These are phyloP conservation scores for Candida awuae DNA, from an alignment of 805 yeast species.

Conservation along the genomic window DNA sequence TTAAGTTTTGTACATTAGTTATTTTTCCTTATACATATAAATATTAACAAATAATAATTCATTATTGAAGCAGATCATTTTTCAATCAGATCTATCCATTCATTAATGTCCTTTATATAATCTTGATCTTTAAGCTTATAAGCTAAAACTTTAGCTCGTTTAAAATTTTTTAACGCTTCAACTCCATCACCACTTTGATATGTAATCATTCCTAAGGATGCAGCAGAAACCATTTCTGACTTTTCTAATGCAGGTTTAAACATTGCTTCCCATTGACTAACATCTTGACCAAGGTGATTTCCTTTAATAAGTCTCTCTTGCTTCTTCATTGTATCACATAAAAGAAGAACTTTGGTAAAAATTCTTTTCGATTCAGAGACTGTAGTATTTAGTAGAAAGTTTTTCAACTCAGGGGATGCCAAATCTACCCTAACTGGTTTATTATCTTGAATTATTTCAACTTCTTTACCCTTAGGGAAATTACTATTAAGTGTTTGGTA, in stretches of 20 bases:
- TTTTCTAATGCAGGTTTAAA: constrained; percentile 16
- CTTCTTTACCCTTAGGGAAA: constrained; percentile 9
- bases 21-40: neutral
- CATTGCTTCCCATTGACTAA: constrained; percentile 11
- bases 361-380: constrained; percentile 13
- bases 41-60: no score
- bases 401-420: constrained; percentile 12
- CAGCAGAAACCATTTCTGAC: constrained; percentile 19
- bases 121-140: constrained; percentile 11
- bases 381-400: constrained; percentile 14
- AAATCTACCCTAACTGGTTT: constrained; percentile 10
- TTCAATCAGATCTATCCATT: constrained; percentile 11
- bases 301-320: constrained; percentile 8
- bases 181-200: constrained; percentile 7
- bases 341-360: constrained; percentile 10
- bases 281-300: constrained; percentile 7
- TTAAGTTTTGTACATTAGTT: constrained; percentile 1
- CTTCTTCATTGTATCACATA: constrained; percentile 14
- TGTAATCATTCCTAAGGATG: constrained; percentile 15
- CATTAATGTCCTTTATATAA: constrained; percentile 12
- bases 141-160: constrained; percentile 14
- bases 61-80: neutral
- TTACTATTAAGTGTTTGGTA: constrained; percentile 10
- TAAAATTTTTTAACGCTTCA: constrained; percentile 13
- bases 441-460: constrained; percentile 11